phyloP scores from a whole-genome alignment of 192 early-diverging fungal genomes.

The Backusella macrospora region DNA sequence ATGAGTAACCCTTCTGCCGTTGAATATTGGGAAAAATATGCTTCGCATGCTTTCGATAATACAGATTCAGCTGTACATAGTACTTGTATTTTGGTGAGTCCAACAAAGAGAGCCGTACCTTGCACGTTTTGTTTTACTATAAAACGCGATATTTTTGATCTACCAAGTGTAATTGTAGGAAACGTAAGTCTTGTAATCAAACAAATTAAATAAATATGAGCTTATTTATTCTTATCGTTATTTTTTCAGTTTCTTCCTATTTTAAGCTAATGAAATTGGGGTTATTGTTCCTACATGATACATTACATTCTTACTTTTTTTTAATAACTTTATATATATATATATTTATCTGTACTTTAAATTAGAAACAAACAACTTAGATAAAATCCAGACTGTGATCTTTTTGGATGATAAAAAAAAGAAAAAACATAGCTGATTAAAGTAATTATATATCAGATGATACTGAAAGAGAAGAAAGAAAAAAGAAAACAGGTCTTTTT shows the following conservation, averaged over 20 bases:
- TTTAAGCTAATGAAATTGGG: conserved; percentile 20
- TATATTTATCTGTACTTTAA: not conserved
- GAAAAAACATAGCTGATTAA: not conserved
- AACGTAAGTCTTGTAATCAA: conserved; percentile 47
- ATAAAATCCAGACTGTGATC: not conserved
- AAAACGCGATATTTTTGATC: conserved; percentile 95
- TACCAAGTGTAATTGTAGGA: conserved; percentile 83
- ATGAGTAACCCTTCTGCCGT: conserved; percentile 93
- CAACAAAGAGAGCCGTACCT: conserved; percentile 69
- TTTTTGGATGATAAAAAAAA: not conserved
- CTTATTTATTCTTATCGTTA: not conserved
- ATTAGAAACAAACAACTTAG: conserved; percentile 12
- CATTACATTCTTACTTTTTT: not conserved
- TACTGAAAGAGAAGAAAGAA: not conserved
- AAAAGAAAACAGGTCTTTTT: not conserved
- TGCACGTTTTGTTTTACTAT: conserved; percentile 97
- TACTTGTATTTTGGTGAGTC: conserved; percentile 79
- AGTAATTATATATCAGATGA: not conserved
- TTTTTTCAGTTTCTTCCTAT: conserved; percentile 34
- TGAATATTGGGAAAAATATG: conserved; percentile 95
- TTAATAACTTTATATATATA: not conserved
- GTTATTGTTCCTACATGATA: not conserved
- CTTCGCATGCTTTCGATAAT: conserved; percentile 90
- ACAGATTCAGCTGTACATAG: conserved; percentile 90
- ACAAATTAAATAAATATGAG: not conserved